Evolutionary conservation across 2,329 filamentous ascomycete genomes (phyloP), one percentile per base, ranked within the genome.

Genomic region (Thermoascus crustaceus): DNA sequence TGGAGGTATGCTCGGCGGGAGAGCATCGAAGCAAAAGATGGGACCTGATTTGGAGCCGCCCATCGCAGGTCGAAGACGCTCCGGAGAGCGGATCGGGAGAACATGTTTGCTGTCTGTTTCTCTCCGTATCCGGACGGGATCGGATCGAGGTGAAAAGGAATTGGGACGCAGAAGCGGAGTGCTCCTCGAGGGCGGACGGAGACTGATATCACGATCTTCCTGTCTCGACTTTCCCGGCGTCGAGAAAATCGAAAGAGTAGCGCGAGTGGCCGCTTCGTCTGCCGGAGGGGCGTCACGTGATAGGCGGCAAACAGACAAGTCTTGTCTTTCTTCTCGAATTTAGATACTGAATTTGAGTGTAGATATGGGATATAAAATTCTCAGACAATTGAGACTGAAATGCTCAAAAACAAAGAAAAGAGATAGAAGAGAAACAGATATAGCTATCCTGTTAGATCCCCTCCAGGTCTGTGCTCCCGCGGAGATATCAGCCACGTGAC

Each of bases 1-100:
- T 66, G 63, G 20, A 69, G 57, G 41, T 53, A 58, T 48, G 61
- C 61, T 50, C 63, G 61, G 52, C 57, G 48, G 46, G 45, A 40
- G 46, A 50, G 42, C 45, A 46, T 48, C 23, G 46, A 39, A 24
- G 35, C 47, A 26, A 45, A 44, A 21, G 48, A 42, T 25, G 22
- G 29, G 32, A 19, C n/a, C n/a, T n/a, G 36, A 30, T 33, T 27
- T 14, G 18, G 29, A 14, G 35, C 21, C 29, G 45, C 35, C 37
- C 44, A 45, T 44, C 55, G 46, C 41, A 50, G 14, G 41, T 54
- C 43, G 41, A 46, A 52, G 30, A 42, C 52, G 47, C 47, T 49
- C 37, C 40, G 43, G 34, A 60, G 43, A 38, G 54, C 47, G 9
- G 58, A 52, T 41, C 61, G 54, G 32, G 59, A 56, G 30, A 64